Evolutionary conservation across 2,329 filamentous ascomycete genomes (phyloP).

Genomic region (Cordyceps cateniannulata): DNA sequence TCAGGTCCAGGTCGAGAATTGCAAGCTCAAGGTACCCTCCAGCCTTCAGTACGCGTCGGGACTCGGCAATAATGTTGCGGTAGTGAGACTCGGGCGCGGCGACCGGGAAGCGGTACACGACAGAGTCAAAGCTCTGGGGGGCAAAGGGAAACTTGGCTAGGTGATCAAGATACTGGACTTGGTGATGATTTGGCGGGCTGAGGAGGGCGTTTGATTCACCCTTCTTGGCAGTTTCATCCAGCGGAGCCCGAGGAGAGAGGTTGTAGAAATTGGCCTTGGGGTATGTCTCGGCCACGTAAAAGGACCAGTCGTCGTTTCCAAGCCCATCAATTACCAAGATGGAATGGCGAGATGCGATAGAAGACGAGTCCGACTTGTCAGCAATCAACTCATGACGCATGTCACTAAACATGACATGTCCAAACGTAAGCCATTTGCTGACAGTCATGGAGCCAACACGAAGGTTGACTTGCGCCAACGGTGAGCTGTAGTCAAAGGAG

Average conservation of each 20-base stretch:
- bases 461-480: constrained; percentile 66
- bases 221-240: constrained; percentile 37
- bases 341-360: constrained; percentile 46
- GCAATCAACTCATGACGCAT: constrained; percentile 62
- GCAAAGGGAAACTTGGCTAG: constrained; percentile 67
- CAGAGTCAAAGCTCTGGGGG: constrained; percentile 65
- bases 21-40: constrained; percentile 75
- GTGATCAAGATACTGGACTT: constrained; percentile 61
- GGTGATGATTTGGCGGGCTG: constrained; percentile 65
- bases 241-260: constrained; percentile 52
- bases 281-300: constrained; percentile 77
- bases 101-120: constrained; percentile 71
- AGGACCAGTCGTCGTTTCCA: constrained; percentile 84
- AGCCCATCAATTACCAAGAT: constrained; percentile 77
- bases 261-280: constrained; percentile 71
- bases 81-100: constrained; percentile 63
- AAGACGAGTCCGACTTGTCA: constrained; percentile 22
- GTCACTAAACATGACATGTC: constrained; percentile 76
- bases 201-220: constrained; percentile 43
- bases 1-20: constrained; percentile 71
- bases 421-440: constrained; percentile 82
- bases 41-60: constrained; percentile 69
- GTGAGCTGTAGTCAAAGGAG: constrained; percentile 51
- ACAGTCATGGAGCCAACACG: constrained; percentile 77
- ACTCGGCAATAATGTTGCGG: constrained; percentile 65